phyloP scores from a whole-genome alignment of 176 grass and related monocot species.

The Aegilops umbellulata region DNA sequence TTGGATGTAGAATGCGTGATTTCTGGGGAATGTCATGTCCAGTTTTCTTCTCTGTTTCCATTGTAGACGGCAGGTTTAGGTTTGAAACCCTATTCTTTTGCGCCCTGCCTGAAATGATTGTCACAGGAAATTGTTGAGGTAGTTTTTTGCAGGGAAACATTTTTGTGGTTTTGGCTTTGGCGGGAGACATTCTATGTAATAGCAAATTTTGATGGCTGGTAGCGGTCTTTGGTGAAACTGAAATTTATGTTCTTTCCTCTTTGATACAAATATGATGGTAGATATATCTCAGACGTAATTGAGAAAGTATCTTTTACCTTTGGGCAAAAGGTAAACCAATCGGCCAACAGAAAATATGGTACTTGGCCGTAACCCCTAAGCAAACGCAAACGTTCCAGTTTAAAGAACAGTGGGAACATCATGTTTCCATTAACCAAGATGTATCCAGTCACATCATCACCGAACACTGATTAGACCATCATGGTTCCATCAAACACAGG shows the following conservation, averaged over 20 bases:
- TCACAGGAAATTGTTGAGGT: background rate
- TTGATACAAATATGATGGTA: background rate
- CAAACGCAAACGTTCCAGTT: too few species aligned
- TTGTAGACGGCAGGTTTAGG: background rate
- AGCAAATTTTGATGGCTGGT: constrained; percentile 12
- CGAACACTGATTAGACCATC: too few species aligned
- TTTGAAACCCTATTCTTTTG: background rate
- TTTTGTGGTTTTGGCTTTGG: background rate
- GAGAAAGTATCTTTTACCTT: too few species aligned
- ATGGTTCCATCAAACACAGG: too few species aligned
- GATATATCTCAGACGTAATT: background rate
- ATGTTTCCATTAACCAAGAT: too few species aligned
- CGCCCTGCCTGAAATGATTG: background rate
- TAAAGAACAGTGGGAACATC: too few species aligned
- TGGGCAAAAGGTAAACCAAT: too few species aligned
- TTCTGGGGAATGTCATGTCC: background rate
- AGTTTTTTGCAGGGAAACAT: background rate
- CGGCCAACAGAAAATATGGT: too few species aligned
- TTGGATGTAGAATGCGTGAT: background rate
- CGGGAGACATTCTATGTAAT: constrained; percentile 9
- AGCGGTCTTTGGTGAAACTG: background rate
- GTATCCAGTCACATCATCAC: too few species aligned
- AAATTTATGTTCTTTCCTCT: background rate
- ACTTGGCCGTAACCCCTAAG: too few species aligned
- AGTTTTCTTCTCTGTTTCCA: background rate